Percentiles rank a stretch among this genome's conserved stretches.
phyloP scores from a whole-genome alignment of 805 yeast genomes.

The Myxozyma geophila region DNA sequence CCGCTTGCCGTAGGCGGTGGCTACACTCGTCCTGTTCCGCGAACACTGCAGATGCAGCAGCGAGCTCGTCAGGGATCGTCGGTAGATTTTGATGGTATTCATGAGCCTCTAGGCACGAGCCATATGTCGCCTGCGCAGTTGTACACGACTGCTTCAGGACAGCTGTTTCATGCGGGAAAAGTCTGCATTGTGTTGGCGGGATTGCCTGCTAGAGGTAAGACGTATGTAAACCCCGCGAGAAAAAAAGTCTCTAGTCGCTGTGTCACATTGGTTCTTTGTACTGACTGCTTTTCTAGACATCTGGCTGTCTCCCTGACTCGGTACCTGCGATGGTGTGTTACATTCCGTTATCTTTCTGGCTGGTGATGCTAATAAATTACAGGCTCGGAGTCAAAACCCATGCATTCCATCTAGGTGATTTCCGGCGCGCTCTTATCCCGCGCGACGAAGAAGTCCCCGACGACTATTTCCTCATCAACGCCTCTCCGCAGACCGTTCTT shows the following conservation, averaged over 20 bases:
- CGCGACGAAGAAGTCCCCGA: constrained; percentile 59
- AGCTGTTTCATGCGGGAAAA: constrained; percentile 93
- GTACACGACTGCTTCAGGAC: constrained; percentile 89
- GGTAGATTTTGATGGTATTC: constrained; percentile 64
- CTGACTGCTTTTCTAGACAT: constrained; percentile 47
- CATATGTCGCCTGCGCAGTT: constrained; percentile 89
- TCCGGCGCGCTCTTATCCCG: constrained; percentile 61
- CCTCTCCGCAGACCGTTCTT: constrained; percentile 52
- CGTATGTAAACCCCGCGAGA: constrained; percentile 45
- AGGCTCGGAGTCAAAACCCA: constrained; percentile 90
- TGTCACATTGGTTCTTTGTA: too few species aligned
- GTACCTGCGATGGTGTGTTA: constrained; percentile 69
- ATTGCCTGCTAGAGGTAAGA: constrained; percentile 94
- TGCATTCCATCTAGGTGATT: constrained; percentile 89
- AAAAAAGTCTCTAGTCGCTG: neutral
- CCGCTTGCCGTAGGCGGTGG: constrained; percentile 24
- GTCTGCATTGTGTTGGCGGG: constrained; percentile 88
- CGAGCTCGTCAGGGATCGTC: constrained; percentile 14
- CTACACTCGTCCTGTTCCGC: constrained; percentile 14
- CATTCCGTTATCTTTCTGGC: neutral
- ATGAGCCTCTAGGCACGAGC: constrained; percentile 60
- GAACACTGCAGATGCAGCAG: neutral
- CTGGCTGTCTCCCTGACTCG: constrained; percentile 89
- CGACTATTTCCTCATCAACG: constrained; percentile 68
- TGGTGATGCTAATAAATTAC: neutral